Percentiles rank a stretch among this genome's conserved stretches.
These are phyloP conservation scores for Dipodascopsis uninucleata DNA, from an alignment of 805 yeast species.

Conservation along the genomic window DNA sequence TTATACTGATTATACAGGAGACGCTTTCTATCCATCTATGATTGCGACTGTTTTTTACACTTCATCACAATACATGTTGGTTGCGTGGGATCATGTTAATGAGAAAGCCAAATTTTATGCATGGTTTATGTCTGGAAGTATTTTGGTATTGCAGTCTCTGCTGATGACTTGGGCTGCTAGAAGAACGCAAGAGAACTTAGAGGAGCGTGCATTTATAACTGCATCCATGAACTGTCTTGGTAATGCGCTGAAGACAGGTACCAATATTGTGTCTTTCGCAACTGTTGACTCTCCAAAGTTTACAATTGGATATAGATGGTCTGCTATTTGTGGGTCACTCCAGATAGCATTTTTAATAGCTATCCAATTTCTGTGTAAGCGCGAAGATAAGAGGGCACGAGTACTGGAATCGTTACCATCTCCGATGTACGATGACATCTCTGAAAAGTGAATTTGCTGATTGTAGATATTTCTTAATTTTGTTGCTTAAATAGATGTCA, in stretches of 20 bases:
- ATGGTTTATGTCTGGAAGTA: slow-evolving; percentile 32
- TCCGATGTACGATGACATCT: too few species aligned
- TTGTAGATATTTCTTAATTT: too few species aligned
- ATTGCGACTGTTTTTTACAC: slow-evolving; percentile 32
- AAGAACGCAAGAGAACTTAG: slow-evolving; percentile 12
- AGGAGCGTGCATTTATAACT: slow-evolving; percentile 38
- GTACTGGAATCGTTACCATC: too few species aligned
- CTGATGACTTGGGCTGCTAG: slow-evolving; percentile 23
- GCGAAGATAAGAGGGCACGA: background rate
- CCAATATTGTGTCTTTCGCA: slow-evolving; percentile 45
- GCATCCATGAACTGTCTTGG: slow-evolving; percentile 40
- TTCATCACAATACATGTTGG: slow-evolving; percentile 43
- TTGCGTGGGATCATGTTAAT: slow-evolving; percentile 54
- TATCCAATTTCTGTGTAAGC: slow-evolving; percentile 6
- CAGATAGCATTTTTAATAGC: slow-evolving; percentile 5
- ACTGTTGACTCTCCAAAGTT: slow-evolving; percentile 43
- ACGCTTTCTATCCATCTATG: slow-evolving; percentile 40
- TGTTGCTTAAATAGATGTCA: too few species aligned
- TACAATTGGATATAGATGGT: slow-evolving; percentile 39
- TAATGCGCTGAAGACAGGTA: slow-evolving; percentile 47
- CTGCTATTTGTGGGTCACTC: slow-evolving; percentile 12
- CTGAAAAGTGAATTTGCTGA: too few species aligned
- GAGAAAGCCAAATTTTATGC: slow-evolving; percentile 60
- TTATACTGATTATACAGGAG: slow-evolving; percentile 12
- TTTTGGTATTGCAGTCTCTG: slow-evolving; percentile 10